Evolutionary conservation across 2,329 filamentous ascomycete genomes (phyloP), one percentile per base, ranked within the genome.

Genomic region (Colletotrichum spinosum): DNA sequence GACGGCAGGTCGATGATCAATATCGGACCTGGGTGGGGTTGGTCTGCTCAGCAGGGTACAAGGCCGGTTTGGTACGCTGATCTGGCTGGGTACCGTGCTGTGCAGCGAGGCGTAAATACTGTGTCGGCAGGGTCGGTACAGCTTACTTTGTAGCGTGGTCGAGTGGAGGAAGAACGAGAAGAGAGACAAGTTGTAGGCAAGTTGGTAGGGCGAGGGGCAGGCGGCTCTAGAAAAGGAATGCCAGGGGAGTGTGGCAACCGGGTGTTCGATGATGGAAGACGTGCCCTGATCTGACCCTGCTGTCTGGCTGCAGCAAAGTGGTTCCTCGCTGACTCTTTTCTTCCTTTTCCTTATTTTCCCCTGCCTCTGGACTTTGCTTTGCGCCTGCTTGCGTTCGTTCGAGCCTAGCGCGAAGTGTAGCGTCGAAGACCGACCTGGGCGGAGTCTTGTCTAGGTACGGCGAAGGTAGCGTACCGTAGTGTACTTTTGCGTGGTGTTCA

Each of bases 251-350:
- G 67, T 68, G 67, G 67, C 67, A 42, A 68, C 64, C 25, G 63
- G 64, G 58, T 68, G 67, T 58, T 55, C 67, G 67, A 68, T 68
- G 67, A 68, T 68, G 63, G 60, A 67, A 68, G 67, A 64, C 63
- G 51, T 65, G 62, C 62, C 62, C 52, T 65, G 62, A 56, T 56
- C 62, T 65, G 57, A 62, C 58, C 58, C 57, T 62, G 62, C 17
- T 17, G 17, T 17, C 62, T 61, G 52, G 62, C 57, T 65, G 62
- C 62, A 65, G 51, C 48, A 65, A 48, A 65, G 62, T 65, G 61
- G 61, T 65, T 65, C 62, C 58, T 65, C 62, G 62, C 62, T 52
- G 62, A 52, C 62, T 65, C 52, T 65, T 55, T 17, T 25, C 25
- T 25, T 25, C 25, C 25, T 25, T 25, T 25, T 25, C 25, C 25